These are phyloP conservation scores for Coprinopsis cinerea DNA, from an alignment of 768 basidiomycete genomes.

Conservation along the genomic window DNA sequence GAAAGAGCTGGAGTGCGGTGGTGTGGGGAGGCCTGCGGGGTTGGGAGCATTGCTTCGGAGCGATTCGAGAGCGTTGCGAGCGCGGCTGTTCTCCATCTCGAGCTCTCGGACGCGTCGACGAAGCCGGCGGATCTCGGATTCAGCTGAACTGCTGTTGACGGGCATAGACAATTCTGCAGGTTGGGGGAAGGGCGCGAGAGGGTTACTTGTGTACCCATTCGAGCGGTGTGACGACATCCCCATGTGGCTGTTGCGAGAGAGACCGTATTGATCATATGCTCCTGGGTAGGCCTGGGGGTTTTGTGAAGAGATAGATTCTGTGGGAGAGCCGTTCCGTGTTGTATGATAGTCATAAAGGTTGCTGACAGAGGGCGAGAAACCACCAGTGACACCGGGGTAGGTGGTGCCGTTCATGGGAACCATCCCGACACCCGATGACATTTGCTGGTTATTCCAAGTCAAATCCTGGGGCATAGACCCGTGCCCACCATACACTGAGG, in stretches of 20 bases:
- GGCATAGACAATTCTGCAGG: conserved; percentile 11
- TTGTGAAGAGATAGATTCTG: conserved; percentile 3
- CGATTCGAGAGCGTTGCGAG: conserved; percentile 29
- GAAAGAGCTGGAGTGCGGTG: conserved; percentile 42
- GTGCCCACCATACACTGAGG: conserved; percentile 6
- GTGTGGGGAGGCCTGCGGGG: conserved; percentile 21
- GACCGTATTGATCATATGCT: conserved; percentile 3
- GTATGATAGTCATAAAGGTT: not conserved
- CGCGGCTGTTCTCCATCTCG: conserved; percentile 52
- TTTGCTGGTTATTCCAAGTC: conserved; percentile 7
- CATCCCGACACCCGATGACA: conserved; percentile 15
- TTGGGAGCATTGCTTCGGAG: conserved; percentile 13
- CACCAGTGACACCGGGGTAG: conserved; percentile 20
- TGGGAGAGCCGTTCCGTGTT: not conserved
- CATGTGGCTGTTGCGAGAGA: not conserved
- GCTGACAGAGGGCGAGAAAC: conserved; percentile 9
- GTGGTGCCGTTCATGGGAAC: conserved; percentile 19
- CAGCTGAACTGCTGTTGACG: conserved; percentile 2
- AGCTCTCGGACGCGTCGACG: conserved; percentile 56
- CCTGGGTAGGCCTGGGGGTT: conserved; percentile 6
- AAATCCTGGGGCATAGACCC: conserved; percentile 7
- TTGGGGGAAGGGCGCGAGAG: conserved; percentile 1
- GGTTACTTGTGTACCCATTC: not conserved
- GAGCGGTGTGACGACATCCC: conserved; percentile 2
- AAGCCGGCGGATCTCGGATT: conserved; percentile 44